These are phyloP conservation scores for Colletotrichum chrysophilum DNA, from an alignment of 2,329 filamentous ascomycete species.

Conservation along the genomic window DNA sequence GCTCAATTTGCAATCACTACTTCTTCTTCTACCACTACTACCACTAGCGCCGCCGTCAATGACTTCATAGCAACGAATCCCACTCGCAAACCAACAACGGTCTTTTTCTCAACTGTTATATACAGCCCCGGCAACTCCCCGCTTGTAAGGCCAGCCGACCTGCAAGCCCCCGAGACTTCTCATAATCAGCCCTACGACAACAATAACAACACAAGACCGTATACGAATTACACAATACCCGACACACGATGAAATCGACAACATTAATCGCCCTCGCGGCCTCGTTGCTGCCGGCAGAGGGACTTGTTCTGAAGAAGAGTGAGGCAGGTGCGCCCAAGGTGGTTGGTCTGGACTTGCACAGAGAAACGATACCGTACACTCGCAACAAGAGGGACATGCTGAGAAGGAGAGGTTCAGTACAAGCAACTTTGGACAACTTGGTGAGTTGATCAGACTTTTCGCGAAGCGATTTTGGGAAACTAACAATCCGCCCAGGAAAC, in stretches of 20 bases:
- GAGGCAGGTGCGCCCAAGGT: slow-evolving; percentile 43
- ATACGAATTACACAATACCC: background rate
- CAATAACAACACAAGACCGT: background rate
- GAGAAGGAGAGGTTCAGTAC: slow-evolving; percentile 48
- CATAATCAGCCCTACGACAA: background rate
- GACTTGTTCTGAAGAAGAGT: slow-evolving; percentile 33
- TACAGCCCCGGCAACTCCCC: background rate
- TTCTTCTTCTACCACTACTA: background rate
- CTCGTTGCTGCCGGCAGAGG: slow-evolving; percentile 29
- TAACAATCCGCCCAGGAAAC: slow-evolving; percentile 50
- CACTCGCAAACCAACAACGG: background rate
- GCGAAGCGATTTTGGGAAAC: background rate
- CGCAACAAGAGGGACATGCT: slow-evolving; percentile 21
- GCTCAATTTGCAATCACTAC: background rate
- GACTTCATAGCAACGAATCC: slow-evolving; percentile 10
- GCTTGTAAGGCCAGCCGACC: background rate
- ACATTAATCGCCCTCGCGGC: slow-evolving; percentile 33
- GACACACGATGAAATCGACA: slow-evolving; percentile 39
- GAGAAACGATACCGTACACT: slow-evolving; percentile 29
- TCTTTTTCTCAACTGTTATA: slow-evolving; percentile 1
- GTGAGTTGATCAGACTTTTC: slow-evolving; percentile 38
- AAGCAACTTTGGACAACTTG: slow-evolving; percentile 59
- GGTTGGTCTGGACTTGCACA: slow-evolving; percentile 49
- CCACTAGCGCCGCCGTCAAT: slow-evolving; percentile 6
- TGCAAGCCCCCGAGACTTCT: background rate